phyloP scores from a whole-genome alignment of 192 early-diverging fungal genomes.

The Neocallimastix lanati region DNA sequence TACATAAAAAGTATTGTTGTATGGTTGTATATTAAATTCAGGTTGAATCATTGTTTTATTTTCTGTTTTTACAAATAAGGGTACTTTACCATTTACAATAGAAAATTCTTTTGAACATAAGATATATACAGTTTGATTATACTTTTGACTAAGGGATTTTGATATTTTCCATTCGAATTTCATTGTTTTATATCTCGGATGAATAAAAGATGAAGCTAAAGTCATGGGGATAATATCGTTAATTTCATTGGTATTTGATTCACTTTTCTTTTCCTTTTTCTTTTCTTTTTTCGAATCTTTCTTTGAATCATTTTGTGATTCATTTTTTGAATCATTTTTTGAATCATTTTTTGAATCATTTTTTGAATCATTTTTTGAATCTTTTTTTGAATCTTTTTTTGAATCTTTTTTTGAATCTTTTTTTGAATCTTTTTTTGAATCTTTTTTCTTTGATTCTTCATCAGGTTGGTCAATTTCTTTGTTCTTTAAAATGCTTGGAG shows the following conservation, averaged over 20 bases:
- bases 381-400: too few relatives aligned
- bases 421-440: neutral
- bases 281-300: too few relatives aligned
- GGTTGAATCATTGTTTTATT: neutral
- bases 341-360: too few relatives aligned
- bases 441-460: neutral
- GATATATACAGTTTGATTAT: neutral
- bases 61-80: neutral
- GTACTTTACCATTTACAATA: neutral
- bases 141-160: neutral
- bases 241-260: neutral
- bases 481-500: neutral
- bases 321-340: too few relatives aligned
- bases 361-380: too few relatives aligned
- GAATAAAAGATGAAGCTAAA: neutral
- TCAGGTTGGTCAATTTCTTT: too few relatives aligned
- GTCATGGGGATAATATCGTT: neutral
- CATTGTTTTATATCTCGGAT: neutral
- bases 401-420: too few relatives aligned
- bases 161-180: neutral
- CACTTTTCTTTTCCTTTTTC: neutral
- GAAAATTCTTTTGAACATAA: neutral
- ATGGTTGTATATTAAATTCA: neutral
- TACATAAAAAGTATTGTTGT: neutral
- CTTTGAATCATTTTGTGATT: too few relatives aligned